A percentile compares a stretch with the other conserved stretches of the same genome.
Evolutionary conservation across 225 moss, liverwort and hornwort species (phyloP).

Genomic region (Marchantia paleacea): DNA sequence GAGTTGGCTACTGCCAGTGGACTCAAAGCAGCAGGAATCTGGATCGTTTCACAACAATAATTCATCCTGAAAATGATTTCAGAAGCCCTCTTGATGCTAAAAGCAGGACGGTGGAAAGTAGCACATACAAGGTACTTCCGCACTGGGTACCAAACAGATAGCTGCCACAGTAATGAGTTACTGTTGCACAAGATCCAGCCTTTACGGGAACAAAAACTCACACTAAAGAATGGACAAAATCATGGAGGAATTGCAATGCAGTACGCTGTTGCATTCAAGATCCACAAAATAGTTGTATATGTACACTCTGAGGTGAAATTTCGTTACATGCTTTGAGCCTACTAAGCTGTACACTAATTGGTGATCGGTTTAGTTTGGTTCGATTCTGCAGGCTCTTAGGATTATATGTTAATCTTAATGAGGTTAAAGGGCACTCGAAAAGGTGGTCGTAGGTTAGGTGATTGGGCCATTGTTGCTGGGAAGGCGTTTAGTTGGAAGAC

Average conservation of each 20-base stretch:
- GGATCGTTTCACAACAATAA: neutral
- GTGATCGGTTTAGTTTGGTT: conserved; percentile 9
- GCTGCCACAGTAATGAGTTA: neutral
- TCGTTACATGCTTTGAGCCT: conserved; percentile 14
- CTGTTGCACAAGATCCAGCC: neutral
- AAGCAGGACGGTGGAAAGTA: neutral
- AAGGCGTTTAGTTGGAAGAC: conserved; percentile 15
- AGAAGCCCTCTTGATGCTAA: neutral
- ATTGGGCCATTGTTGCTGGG: neutral
- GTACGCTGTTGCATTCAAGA: conserved; percentile 6
- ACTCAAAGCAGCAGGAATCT: neutral
- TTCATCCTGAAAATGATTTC: neutral
- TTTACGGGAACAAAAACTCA: neutral
- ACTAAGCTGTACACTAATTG: conserved; percentile 15
- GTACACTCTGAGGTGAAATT: conserved; percentile 15
- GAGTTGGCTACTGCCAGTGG: neutral
- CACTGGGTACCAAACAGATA: neutral
- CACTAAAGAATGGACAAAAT: neutral
- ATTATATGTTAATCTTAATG: neutral
- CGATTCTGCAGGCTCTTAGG: conserved; percentile 4
- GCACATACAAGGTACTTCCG: neutral
- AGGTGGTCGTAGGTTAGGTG: neutral
- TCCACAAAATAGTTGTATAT: conserved; percentile 22
- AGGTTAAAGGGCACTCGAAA: conserved; percentile 4
- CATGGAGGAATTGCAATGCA: neutral